These are phyloP conservation scores for Oemleria cerasiformis DNA, from an alignment of 306 rosid genomes.

Conservation along the genomic window DNA sequence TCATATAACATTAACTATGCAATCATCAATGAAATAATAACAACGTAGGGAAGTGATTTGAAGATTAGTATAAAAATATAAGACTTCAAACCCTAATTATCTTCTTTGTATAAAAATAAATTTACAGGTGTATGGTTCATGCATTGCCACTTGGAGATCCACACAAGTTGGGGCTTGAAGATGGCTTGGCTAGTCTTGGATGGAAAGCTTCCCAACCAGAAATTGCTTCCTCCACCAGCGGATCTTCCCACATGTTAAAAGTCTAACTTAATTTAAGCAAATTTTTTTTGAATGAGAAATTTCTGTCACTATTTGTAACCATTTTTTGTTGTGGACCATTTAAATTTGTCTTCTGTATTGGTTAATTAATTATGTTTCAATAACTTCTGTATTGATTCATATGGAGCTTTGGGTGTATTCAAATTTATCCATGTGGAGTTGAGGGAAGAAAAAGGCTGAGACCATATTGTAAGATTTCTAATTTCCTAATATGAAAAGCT, in stretches of 20 bases:
- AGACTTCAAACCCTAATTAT: not conserved
- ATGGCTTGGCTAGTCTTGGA: conserved; percentile 70
- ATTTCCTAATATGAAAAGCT: not conserved
- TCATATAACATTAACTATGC: not conserved
- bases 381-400: not conserved
- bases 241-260: conserved; percentile 67
- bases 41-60: not conserved
- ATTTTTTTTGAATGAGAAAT: not conserved
- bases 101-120: not conserved
- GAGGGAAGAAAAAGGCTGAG: not conserved
- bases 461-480: not conserved
- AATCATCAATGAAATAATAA: not conserved
- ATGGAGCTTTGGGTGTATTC: not conserved
- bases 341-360: not conserved
- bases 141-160: conserved; percentile 69
- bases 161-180: conserved; percentile 71
- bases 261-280: not conserved
- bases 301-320: not conserved
- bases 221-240: conserved; percentile 55
- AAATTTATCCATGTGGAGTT: not conserved
- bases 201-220: conserved; percentile 60
- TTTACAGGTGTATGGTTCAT: conserved; percentile 65
- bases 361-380: not conserved
- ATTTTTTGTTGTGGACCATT: not conserved
- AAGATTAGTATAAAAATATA: too few species aligned